Evolutionary conservation across 768 basidiomycete species (phyloP).

Genomic region (Xanthoconium stramineum): DNA sequence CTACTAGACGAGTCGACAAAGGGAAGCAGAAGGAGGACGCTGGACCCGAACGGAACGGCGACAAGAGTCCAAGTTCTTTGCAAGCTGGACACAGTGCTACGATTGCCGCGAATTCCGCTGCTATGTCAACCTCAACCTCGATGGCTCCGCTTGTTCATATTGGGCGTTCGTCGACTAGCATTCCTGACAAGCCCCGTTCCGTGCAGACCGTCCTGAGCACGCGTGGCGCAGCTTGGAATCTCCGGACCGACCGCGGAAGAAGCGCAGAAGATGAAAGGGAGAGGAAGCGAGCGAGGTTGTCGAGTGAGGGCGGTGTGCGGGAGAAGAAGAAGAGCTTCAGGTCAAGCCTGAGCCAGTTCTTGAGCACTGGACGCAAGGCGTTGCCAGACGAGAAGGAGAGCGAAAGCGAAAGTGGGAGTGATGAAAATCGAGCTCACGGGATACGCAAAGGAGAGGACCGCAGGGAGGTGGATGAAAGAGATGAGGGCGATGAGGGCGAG

Average conservation of each 20-base stretch:
- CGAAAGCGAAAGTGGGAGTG: constrained; percentile 5
- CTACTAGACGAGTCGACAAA: neutral
- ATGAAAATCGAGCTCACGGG: constrained; percentile 6
- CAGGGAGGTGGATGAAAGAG: constrained; percentile 20
- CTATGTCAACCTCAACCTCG: neutral
- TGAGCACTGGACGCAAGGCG: constrained; percentile 43
- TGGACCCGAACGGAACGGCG: neutral
- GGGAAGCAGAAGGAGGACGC: neutral
- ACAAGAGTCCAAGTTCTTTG: neutral
- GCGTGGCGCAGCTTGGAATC: constrained; percentile 47
- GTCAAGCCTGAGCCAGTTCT: constrained; percentile 50
- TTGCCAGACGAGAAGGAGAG: constrained; percentile 13
- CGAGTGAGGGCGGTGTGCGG: constrained; percentile 4
- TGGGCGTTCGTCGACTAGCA: neutral
- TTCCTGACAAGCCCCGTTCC: constrained; percentile 19
- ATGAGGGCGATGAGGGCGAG: neutral
- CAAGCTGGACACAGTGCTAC: neutral
- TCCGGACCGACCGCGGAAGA: constrained; percentile 19
- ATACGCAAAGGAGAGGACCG: neutral
- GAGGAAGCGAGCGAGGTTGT: constrained; percentile 37
- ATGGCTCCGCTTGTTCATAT: neutral
- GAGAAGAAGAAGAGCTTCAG: constrained; percentile 38
- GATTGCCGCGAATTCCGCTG: neutral
- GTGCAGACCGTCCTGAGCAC: constrained; percentile 51
- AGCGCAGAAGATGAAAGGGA: constrained; percentile 21